These are phyloP conservation scores for Mimosa bimucronata DNA, from an alignment of 306 rosid genomes.

Conservation along the genomic window DNA sequence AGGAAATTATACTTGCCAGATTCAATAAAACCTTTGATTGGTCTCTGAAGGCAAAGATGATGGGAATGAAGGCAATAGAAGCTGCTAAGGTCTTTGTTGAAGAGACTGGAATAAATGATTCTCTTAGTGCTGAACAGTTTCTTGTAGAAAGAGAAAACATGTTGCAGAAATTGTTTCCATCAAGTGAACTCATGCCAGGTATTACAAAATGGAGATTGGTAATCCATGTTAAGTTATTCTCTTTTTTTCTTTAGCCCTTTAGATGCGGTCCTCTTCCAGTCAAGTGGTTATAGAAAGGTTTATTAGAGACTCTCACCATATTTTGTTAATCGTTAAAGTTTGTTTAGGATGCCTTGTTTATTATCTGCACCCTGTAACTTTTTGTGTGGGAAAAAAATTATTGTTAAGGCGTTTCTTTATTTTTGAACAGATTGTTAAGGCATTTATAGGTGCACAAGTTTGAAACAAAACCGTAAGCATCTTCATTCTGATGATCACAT, in stretches of 20 bases:
- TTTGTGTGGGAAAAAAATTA: not conserved
- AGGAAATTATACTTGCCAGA: slow-evolving; percentile 78
- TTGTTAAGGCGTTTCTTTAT: no score
- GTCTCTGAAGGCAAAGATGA: slow-evolving; percentile 86
- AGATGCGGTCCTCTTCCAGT: not conserved
- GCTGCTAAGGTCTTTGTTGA: slow-evolving; percentile 86
- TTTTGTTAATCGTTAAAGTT: not conserved
- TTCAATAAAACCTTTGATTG: slow-evolving; percentile 87
- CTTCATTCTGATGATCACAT: not conserved
- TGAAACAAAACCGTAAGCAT: not conserved
- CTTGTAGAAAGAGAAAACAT: slow-evolving; percentile 76
- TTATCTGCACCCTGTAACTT: not conserved
- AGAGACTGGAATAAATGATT: slow-evolving; percentile 71
- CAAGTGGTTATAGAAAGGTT: not conserved
- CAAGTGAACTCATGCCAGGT: slow-evolving; percentile 91
- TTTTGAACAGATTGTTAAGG: not conserved
- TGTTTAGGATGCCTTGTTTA: not conserved
- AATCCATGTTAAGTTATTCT: not conserved
- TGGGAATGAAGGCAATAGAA: slow-evolving; percentile 94
- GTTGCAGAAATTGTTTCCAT: slow-evolving; percentile 75
- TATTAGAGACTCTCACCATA: not conserved
- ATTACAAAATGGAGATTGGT: slow-evolving; percentile 21
- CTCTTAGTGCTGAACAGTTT: slow-evolving; percentile 75
- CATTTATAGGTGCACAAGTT: not conserved
- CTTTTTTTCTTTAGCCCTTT: not conserved